phyloP scores from a whole-genome alignment of 805 yeast genomes.

The Metschnikowia similis region DNA sequence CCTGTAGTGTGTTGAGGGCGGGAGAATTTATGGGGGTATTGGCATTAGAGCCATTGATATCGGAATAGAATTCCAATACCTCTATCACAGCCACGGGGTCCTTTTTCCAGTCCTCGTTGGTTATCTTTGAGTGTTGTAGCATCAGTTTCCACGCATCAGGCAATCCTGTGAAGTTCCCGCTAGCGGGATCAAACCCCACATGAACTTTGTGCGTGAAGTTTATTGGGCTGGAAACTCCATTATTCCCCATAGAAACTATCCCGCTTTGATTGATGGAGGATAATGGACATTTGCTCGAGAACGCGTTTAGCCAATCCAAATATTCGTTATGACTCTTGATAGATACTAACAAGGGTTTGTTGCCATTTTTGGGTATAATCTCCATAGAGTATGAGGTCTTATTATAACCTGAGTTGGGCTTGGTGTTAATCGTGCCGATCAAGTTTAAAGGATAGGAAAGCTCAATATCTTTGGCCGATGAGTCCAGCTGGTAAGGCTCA shows the following conservation, averaged over 20 bases:
- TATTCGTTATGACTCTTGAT: conserved; percentile 77
- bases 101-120: conserved; percentile 58
- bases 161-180: conserved; percentile 52
- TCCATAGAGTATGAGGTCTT: conserved; percentile 64
- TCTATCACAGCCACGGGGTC: conserved; percentile 64
- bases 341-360: conserved; percentile 66
- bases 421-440: conserved; percentile 48
- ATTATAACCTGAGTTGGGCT: conserved; percentile 45
- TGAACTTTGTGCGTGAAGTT: conserved; percentile 93
- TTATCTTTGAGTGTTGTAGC: conserved; percentile 55
- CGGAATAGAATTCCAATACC: conserved; percentile 53
- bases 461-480: conserved; percentile 44
- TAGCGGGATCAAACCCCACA: conserved; percentile 79
- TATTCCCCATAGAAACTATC: conserved; percentile 23
- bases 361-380: conserved; percentile 50
- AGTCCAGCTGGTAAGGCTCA: conserved; percentile 38
- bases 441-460: conserved; percentile 36
- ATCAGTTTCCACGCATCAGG: conserved; percentile 57
- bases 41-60: conserved; percentile 40
- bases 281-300: conserved; percentile 70
- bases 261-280: conserved; percentile 34
- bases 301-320: conserved; percentile 87
- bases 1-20: conserved; percentile 31
- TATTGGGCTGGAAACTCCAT: conserved; percentile 81
- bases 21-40: conserved; percentile 29